phyloP scores from a whole-genome alignment of 73 alveolate species.

The Paramecium pentaurelia region DNA sequence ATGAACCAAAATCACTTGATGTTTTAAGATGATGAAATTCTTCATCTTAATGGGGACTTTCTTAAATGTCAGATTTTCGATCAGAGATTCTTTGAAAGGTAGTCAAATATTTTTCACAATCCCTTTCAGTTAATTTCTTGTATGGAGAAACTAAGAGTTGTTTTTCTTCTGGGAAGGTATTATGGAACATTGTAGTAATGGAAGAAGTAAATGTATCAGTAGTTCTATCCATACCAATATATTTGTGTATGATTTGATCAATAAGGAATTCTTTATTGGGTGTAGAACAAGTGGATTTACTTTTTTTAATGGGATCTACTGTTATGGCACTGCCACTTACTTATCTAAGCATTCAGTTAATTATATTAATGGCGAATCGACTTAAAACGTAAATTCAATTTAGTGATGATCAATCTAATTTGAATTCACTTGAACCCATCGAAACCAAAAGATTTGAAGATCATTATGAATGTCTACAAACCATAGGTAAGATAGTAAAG shows the following conservation, averaged over 20 bases:
- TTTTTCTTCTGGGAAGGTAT: neutral
- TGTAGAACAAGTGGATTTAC: neutral
- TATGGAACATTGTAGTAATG: slow-evolving; percentile 1
- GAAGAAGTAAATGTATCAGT: neutral
- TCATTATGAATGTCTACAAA: neutral
- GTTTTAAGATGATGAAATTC: neutral
- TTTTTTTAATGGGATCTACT: neutral
- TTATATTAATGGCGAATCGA: neutral
- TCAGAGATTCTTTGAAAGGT: neutral
- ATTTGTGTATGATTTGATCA: neutral
- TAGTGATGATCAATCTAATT: neutral
- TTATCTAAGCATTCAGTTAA: neutral
- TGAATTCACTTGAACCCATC: neutral
- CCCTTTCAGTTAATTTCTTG: neutral
- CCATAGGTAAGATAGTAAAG: neutral
- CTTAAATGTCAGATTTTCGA: neutral
- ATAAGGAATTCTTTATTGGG: neutral
- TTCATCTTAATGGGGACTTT: neutral
- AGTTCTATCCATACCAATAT: neutral
- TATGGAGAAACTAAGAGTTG: neutral
- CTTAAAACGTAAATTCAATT: neutral
- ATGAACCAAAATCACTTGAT: neutral
- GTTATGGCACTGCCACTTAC: neutral
- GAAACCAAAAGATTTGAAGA: neutral
- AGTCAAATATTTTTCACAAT: neutral